These are phyloP conservation scores for Leptomonas pyrrhocoris DNA, from an alignment of 208 protist genomes.

Conservation along the genomic window DNA sequence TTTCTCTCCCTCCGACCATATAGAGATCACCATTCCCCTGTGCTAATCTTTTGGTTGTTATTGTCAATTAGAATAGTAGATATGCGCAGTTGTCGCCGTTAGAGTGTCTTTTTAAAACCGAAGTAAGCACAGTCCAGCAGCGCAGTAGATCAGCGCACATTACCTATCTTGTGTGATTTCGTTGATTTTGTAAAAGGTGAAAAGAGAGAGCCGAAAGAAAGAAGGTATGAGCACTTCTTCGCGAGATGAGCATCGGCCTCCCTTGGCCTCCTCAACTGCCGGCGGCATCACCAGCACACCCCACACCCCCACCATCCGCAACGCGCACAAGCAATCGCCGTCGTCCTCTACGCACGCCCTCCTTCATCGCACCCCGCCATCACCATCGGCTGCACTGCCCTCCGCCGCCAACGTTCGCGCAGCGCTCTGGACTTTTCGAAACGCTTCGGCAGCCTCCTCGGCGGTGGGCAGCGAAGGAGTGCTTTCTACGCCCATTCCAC, in stretches of 20 bases:
- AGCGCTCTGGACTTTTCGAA: slow-evolving; percentile 5
- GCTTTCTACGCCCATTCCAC: neutral
- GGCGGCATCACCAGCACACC: neutral
- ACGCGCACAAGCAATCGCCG: neutral
- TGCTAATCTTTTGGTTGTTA: too few relatives aligned
- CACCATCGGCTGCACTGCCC: neutral
- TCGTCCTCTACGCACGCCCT: neutral
- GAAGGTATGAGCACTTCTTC: slow-evolving; percentile 1
- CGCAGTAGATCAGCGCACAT: neutral
- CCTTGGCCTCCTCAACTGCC: neutral
- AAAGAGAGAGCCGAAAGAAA: neutral
- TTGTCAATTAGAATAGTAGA: too few relatives aligned
- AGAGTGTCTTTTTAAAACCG: too few relatives aligned
- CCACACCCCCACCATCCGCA: neutral
- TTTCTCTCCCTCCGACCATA: too few relatives aligned
- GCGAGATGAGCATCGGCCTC: slow-evolving; percentile 3
- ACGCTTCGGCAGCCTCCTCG: slow-evolving; percentile 4
- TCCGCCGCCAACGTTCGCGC: slow-evolving; percentile 6
- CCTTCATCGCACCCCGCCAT: neutral
- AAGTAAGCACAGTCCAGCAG: too few relatives aligned
- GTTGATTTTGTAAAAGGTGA: too few relatives aligned
- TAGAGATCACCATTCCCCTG: too few relatives aligned
- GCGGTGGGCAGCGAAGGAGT: neutral
- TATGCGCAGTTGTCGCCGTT: neutral
- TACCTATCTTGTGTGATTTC: neutral